Base-by-base conservation (phyloP, 768 basidiomycete species). In the Amanita thiersii region DNA sequence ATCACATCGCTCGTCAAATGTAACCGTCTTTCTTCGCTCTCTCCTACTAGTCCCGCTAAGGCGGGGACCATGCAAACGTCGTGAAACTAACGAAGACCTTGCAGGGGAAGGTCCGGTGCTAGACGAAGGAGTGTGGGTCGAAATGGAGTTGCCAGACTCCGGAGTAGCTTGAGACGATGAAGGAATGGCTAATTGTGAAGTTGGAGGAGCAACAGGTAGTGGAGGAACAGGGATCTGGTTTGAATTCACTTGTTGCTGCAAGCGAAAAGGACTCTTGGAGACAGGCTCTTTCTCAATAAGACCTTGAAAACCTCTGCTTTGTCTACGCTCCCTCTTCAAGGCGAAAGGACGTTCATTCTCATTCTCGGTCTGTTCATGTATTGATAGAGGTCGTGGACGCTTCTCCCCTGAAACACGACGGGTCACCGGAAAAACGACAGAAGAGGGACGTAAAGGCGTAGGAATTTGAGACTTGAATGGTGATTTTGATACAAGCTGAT, bases 401-500 rank as follows among this genome's bases (percentile, higher is more conserved):
- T 88, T 87, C 63, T 87, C 86, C 15, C 82, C 84, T 31, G 84
- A 86, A 20, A 81, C 79, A 3, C 73, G 71, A 28, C 72, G 59
- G 19, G 62, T 68, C 37, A 46, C 48, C 20, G 63, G 69, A 50
- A 63, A 63, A 1, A 56, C 43, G 24, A 66, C 51, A 9, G 63
- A 50, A 18, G 52, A 49, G 9, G 59, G 53, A 28, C 62, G 51
- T 21, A 62, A 49, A 14, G 67, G 66, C n/a, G 69, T 66, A 36
- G 76, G 69, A 18, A 75, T 66, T 46, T 78, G 75, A 2, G 75
- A 75, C 52, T 83, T 85, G 66, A 91, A 91, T 7, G 87, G 87
- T 8, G 88, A 91, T 50, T 88, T 88, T 20, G 82, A 79, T 12
- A 91, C 88, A 43, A 89, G 79, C 55, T 82, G 79, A 56, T 79